phyloP scores from a whole-genome alignment of 768 basidiomycete genomes.

The Podaxis sp. region DNA sequence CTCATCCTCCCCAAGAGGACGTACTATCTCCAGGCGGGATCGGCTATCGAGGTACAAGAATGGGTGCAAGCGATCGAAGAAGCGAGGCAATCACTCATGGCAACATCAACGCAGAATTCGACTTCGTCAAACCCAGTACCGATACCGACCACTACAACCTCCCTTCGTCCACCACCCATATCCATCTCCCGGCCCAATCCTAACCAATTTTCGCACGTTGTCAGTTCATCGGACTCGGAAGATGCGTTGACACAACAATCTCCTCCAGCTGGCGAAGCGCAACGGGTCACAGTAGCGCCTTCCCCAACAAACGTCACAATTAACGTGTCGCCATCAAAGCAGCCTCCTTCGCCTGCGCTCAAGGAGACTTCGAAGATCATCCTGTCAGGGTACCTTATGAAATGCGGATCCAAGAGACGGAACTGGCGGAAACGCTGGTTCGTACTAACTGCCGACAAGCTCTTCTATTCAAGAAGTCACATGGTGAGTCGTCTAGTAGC shows the following conservation, averaged over 20 bases:
- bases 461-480: conserved; percentile 89
- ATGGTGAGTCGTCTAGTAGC: conserved; percentile 64
- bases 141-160: conserved; percentile 25
- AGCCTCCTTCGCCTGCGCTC: conserved; percentile 20
- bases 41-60: conserved; percentile 66
- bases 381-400: conserved; percentile 91
- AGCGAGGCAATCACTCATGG: conserved; percentile 63
- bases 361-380: conserved; percentile 78
- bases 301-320: conserved; percentile 19
- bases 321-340: conserved; percentile 29
- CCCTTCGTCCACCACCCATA: conserved; percentile 33
- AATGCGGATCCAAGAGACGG: conserved; percentile 89
- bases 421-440: conserved; percentile 99
- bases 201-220: conserved; percentile 37
- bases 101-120: conserved; percentile 61
- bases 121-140: conserved; percentile 49
- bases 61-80: conserved; percentile 88
- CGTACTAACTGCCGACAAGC: conserved; percentile 81
- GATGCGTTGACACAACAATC: conserved; percentile 37
- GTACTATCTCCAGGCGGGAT: conserved; percentile 85
- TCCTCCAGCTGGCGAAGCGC: not conserved
- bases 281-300: conserved; percentile 4
- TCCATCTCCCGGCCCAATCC: conserved; percentile 48
- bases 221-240: conserved; percentile 82
- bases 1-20: conserved; percentile 89